Evolutionary conservation across 768 basidiomycete genomes (phyloP).

Genomic region (Mycena galericulata): DNA sequence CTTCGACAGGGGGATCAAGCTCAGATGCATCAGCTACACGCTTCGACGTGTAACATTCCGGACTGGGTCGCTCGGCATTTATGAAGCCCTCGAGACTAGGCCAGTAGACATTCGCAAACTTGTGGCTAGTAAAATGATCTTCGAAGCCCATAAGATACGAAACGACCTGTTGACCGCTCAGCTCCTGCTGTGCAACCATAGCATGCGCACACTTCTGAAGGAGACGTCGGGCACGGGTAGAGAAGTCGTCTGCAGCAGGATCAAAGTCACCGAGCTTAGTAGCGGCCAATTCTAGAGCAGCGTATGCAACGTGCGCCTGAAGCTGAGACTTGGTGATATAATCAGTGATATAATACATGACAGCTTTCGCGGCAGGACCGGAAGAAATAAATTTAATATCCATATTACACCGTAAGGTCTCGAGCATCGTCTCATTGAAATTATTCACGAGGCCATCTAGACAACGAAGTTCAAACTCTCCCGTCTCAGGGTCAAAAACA

Average conservation of each 20-base stretch:
- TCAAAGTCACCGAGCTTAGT: not conserved
- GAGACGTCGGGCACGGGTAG: not conserved
- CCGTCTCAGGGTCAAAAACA: not conserved
- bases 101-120: not conserved
- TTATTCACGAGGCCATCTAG: constrained; percentile 4
- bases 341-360: constrained; percentile 5
- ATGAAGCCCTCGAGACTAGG: not conserved
- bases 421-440: constrained; percentile 1
- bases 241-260: not conserved
- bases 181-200: not conserved
- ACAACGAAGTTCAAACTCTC: not conserved
- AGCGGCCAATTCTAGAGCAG: not conserved
- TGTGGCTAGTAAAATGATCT: constrained; percentile 1
- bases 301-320: constrained; percentile 1
- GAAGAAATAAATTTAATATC: constrained; percentile 13
- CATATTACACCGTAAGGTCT: not conserved
- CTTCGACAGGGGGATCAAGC: not conserved
- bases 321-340: constrained; percentile 2
- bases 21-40: not conserved
- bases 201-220: constrained; percentile 3
- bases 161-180: not conserved
- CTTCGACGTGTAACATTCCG: not conserved
- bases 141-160: not conserved
- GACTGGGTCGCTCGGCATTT: not conserved
- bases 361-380: not conserved